phyloP scores from a whole-genome alignment of 139 green algal species.

The Coelastrella sp. region DNA sequence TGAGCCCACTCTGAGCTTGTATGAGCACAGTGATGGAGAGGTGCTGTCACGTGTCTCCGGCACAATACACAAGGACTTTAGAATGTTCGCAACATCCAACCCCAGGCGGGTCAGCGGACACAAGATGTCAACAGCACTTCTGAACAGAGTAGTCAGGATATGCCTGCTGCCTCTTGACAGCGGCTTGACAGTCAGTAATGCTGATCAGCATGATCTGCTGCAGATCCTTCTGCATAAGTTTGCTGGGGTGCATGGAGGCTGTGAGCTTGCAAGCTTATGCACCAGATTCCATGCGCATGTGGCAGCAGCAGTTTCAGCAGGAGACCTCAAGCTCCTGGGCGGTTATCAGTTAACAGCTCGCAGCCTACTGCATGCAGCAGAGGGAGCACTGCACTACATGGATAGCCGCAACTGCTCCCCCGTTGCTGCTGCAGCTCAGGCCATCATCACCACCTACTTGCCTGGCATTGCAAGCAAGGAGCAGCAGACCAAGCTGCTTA shows the following conservation, averaged over 20 bases:
- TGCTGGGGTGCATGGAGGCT: conserved; percentile 22
- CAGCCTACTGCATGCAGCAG: conserved; percentile 19
- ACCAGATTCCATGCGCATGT: conserved; percentile 40
- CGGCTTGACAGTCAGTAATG: conserved; percentile 29
- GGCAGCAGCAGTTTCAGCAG: not conserved
- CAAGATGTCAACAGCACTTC: conserved; percentile 49
- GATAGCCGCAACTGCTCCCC: conserved; percentile 5
- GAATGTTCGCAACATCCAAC: conserved; percentile 53
- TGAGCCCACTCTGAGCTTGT: conserved; percentile 47
- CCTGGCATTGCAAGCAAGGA: not conserved
- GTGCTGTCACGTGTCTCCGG: not conserved
- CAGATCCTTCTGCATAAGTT: conserved; percentile 44
- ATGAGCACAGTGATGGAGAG: conserved; percentile 54
- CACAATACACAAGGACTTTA: conserved; percentile 49
- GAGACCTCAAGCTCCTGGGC: conserved; percentile 4
- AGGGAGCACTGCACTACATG: conserved; percentile 24
- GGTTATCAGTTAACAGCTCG: conserved; percentile 40
- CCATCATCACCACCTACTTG: conserved; percentile 23
- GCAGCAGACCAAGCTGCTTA: conserved; percentile 31
- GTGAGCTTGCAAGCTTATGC: conserved; percentile 42
- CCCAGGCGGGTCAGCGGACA: conserved; percentile 24
- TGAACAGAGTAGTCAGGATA: conserved; percentile 52
- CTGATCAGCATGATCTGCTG: conserved; percentile 40
- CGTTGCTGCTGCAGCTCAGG: not conserved
- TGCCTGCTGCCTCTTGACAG: conserved; percentile 50